A percentile compares a stretch with the other conserved stretches of the same genome.
Evolutionary conservation across 2,329 filamentous ascomycete species (phyloP).

Genomic region (Rutstroemia sp.): DNA sequence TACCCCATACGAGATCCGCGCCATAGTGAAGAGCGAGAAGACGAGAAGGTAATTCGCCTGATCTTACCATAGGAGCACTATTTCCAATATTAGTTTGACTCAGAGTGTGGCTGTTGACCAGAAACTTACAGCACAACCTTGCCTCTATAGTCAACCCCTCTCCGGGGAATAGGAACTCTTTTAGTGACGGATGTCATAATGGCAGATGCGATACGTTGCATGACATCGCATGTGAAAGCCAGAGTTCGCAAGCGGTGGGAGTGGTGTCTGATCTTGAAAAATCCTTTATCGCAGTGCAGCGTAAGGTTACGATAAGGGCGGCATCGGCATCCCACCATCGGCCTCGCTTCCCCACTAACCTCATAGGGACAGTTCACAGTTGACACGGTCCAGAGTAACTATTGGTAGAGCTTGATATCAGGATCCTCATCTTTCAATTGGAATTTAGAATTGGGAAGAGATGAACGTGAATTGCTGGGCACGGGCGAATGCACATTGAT

Average conservation of each 20-base stretch:
- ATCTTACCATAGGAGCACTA: conserved; percentile 87
- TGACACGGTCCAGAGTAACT: no score
- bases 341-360: no score
- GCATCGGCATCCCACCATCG: no score
- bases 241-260: neutral
- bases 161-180: conserved; percentile 74
- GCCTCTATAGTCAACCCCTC: conserved; percentile 87
- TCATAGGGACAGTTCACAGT: no score
- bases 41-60: conserved; percentile 88
- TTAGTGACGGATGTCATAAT: conserved; percentile 54
- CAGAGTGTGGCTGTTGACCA: neutral
- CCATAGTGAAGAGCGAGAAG: conserved; percentile 88
- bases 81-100: neutral
- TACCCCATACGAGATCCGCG: conserved; percentile 93
- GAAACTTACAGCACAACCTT: conserved; percentile 67
- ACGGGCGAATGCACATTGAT: no score
- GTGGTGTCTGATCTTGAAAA: neutral
- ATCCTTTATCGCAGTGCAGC: no score
- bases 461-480: no score
- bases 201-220: conserved; percentile 35
- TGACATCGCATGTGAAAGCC: conserved; percentile 20
- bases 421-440: no score
- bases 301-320: no score
- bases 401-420: no score
- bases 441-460: no score